phyloP scores from a whole-genome alignment of 495 filamentous ascomycete genomes.

The Penicillium bovifimosum region DNA sequence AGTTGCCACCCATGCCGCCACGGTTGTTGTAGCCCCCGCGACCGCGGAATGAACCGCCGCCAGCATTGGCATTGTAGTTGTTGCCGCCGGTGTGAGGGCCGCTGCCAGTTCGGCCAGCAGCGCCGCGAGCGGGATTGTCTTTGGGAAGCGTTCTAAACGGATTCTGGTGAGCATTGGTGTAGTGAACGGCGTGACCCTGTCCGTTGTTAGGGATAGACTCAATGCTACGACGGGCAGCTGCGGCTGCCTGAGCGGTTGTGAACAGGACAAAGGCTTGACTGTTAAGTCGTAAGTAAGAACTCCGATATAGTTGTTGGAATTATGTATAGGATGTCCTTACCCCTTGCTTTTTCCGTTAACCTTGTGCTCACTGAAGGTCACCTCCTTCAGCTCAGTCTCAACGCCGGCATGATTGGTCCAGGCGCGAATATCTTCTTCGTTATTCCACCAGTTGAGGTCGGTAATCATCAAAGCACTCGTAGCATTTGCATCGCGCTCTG shows the following conservation, averaged over 20 bases:
- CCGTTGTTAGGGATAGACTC: slow-evolving; percentile 36
- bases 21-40: slow-evolving; percentile 43
- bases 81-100: neutral
- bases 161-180: slow-evolving; percentile 70
- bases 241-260: slow-evolving; percentile 74
- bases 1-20: slow-evolving; percentile 27
- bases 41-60: slow-evolving; percentile 41
- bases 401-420: slow-evolving; percentile 72
- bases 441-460: slow-evolving; percentile 94
- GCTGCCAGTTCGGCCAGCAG: slow-evolving; percentile 40
- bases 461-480: slow-evolving; percentile 78
- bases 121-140: slow-evolving; percentile 72
- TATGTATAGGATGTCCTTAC: slow-evolving; percentile 47
- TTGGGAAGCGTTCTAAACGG: slow-evolving; percentile 91
- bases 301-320: neutral
- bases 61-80: slow-evolving; percentile 13
- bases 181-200: slow-evolving; percentile 57
- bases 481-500: slow-evolving; percentile 64
- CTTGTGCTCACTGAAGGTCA: slow-evolving; percentile 97
- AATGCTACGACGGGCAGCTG: slow-evolving; percentile 77
- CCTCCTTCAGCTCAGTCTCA: slow-evolving; percentile 82
- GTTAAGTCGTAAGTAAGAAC: slow-evolving; percentile 2
- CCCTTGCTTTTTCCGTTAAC: slow-evolving; percentile 98
- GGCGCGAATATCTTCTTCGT: slow-evolving; percentile 87
- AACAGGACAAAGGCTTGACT: slow-evolving; percentile 93